Evolutionary conservation across 2,329 filamentous ascomycete genomes (phyloP).

Genomic region (Juglanconis juglandina): DNA sequence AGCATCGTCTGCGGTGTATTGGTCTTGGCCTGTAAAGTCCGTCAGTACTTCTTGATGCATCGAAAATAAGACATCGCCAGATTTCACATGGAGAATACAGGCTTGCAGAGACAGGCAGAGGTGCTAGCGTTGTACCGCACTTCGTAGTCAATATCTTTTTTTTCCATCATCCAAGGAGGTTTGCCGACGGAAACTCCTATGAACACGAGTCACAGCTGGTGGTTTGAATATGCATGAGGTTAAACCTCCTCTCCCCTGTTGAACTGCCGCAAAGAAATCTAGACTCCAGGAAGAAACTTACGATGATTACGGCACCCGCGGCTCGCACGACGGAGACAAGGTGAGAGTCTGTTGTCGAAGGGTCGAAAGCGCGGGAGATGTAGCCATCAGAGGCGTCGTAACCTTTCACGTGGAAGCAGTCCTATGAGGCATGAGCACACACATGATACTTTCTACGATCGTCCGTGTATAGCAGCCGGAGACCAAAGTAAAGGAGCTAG

Average conservation of each 20-base stretch:
- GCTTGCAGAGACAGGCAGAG: background rate
- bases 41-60: background rate
- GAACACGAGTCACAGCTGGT: no score
- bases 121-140: no score
- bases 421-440: background rate
- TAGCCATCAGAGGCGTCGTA: conserved; percentile 6
- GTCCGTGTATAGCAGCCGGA: background rate
- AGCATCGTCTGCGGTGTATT: conserved; percentile 26
- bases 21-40: conserved; percentile 4
- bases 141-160: no score
- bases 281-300: background rate
- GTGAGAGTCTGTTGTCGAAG: background rate
- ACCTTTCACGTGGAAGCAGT: conserved; percentile 7
- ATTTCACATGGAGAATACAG: background rate
- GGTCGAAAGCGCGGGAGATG: background rate
- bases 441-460: background rate
- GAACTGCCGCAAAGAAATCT: background rate
- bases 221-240: no score
- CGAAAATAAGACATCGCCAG: background rate
- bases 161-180: no score
- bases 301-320: conserved; percentile 8
- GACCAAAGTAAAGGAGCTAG: conserved; percentile 7
- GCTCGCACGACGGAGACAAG: background rate
- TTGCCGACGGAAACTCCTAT: no score
- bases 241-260: background rate